Evolutionary conservation across 768 basidiomycete species (phyloP).

Genomic region (Suillus clintonianus): DNA sequence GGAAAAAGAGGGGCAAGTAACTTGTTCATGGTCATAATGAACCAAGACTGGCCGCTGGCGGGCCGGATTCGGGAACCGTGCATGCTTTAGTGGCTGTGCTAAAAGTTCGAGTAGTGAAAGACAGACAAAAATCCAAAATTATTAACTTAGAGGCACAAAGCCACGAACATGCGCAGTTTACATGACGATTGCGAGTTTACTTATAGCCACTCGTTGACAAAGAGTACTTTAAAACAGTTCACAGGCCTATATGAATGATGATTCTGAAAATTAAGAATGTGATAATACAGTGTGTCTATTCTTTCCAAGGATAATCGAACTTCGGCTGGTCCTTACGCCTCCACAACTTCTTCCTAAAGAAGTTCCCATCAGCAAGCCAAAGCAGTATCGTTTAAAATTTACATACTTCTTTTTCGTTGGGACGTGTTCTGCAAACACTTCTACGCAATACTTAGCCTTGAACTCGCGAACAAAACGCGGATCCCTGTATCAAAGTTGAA

Average conservation of each 20-base stretch:
- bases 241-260: no score
- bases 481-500: constrained; percentile 59
- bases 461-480: constrained; percentile 94
- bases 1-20: neutral
- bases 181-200: no score
- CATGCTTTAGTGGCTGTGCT: no score
- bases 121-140: no score
- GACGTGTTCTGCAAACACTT: constrained; percentile 83
- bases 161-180: no score
- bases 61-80: neutral
- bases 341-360: constrained; percentile 84
- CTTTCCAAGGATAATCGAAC: constrained; percentile 88
- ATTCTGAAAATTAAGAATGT: neutral
- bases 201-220: no score
- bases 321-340: constrained; percentile 83
- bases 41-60: neutral
- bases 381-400: neutral
- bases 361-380: constrained; percentile 9
- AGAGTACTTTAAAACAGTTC: no score
- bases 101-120: no score
- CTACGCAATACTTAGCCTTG: constrained; percentile 80
- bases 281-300: constrained; percentile 35
- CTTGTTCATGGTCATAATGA: neutral
- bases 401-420: constrained; percentile 90
- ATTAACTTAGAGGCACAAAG: no score